phyloP scores from a whole-genome alignment of 495 filamentous ascomycete species.

The Aspergillus ellipticus region DNA sequence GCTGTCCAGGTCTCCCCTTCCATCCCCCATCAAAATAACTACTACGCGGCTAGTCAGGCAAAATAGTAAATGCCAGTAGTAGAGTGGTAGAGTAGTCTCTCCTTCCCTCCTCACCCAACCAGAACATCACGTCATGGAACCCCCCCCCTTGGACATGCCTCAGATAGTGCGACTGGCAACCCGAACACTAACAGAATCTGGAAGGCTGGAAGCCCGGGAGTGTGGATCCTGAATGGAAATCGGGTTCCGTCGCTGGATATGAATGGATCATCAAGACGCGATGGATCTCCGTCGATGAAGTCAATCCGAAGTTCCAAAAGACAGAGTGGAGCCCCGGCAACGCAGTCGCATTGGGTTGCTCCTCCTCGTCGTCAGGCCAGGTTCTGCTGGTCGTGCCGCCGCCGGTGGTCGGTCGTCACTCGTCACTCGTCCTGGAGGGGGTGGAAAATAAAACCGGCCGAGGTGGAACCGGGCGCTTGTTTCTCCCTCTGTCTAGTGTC shows the following conservation, averaged over 20 bases:
- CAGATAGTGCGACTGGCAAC: neutral
- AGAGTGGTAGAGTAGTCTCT: neutral
- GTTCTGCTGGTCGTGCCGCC: neutral
- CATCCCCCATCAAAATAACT: neutral
- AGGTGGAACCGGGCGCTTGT: neutral
- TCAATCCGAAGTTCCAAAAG: constrained; percentile 6
- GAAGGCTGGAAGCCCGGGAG: constrained; percentile 5
- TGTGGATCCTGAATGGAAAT: constrained; percentile 10
- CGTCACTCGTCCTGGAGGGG: neutral
- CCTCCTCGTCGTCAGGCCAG: neutral
- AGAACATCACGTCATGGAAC: constrained; percentile 5
- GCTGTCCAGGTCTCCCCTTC: too few relatives aligned
- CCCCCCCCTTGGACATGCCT: neutral
- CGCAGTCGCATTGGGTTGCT: neutral
- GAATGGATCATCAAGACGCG: neutral
- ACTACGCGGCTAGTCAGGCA: constrained; percentile 1
- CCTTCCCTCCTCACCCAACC: neutral
- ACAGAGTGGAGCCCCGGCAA: neutral
- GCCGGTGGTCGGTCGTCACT: neutral
- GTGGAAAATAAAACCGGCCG: neutral
- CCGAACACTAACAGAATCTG: constrained; percentile 5
- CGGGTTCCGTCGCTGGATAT: constrained; percentile 9
- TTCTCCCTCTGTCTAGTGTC: neutral
- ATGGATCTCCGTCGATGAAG: constrained; percentile 17
- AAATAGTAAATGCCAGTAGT: too few relatives aligned